Evolutionary conservation across 345 rosid species (phyloP).

Genomic region (Euclidium syriacum): DNA sequence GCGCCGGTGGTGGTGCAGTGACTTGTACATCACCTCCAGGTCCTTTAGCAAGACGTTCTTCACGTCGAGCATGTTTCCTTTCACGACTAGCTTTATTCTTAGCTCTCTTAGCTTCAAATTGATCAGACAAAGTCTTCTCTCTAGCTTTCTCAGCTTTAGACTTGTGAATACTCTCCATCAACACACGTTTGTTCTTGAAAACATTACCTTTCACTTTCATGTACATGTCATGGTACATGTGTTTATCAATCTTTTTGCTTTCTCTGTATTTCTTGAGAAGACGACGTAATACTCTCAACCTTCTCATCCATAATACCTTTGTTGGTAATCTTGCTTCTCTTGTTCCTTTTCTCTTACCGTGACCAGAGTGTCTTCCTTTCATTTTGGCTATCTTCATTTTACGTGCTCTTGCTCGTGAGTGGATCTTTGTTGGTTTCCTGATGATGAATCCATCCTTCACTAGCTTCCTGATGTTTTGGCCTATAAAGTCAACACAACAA

Average conservation of each 20-base stretch:
- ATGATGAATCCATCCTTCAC: constrained; percentile 96
- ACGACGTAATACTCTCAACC: constrained; percentile 93
- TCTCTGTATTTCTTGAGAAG: constrained; percentile 83
- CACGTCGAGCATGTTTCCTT: constrained; percentile 80
- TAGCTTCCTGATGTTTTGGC: constrained; percentile 92
- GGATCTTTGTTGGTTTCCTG: constrained; percentile 96
- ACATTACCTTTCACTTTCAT: constrained; percentile 98
- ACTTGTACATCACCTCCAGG: constrained; percentile 51
- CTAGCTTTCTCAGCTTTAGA: constrained; percentile 96
- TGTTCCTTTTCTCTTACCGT: constrained; percentile 96
- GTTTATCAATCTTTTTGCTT: constrained; percentile 91
- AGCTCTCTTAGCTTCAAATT: constrained; percentile 92
- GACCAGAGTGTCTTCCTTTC: constrained; percentile 96
- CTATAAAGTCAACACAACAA: constrained; percentile 26
- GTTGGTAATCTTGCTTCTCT: constrained; percentile 97
- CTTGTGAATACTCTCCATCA: constrained; percentile 97
- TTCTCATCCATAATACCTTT: constrained; percentile 92
- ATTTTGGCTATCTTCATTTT: constrained; percentile 81
- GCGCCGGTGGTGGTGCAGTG: constrained; percentile 36
- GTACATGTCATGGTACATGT: constrained; percentile 99
- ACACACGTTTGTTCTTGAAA: constrained; percentile 88
- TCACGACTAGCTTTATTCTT: constrained; percentile 98
- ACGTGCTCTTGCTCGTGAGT: constrained; percentile 89
- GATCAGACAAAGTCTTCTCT: constrained; percentile 88
- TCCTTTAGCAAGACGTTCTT: constrained; percentile 88